phyloP scores from a whole-genome alignment of 1,284 basidiomycete genomes.

The Cutaneotrichosporon sp. region DNA sequence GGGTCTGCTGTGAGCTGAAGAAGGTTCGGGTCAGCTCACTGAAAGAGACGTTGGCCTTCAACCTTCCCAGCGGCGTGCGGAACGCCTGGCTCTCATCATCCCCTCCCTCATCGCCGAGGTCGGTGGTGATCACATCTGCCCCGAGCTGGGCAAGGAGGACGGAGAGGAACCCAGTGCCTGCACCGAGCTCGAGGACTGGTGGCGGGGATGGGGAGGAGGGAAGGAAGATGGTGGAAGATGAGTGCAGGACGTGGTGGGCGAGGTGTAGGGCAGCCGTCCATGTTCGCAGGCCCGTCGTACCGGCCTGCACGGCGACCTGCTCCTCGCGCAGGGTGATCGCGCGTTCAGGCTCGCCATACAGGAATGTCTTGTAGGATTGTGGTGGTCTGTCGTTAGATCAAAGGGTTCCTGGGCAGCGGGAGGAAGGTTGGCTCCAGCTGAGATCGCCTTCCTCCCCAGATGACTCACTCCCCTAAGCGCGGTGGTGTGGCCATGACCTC shows the following conservation, averaged over 20 bases:
- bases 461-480: conserved; percentile 12
- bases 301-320: conserved; percentile 52
- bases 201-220: background rate
- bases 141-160: conserved; percentile 44
- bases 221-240: background rate
- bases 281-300: conserved; percentile 53
- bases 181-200: conserved; percentile 48
- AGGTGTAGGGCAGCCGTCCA: conserved; percentile 43
- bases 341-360: conserved; percentile 32
- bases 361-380: conserved; percentile 51
- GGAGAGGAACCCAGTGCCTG: conserved; percentile 52
- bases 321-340: conserved; percentile 51
- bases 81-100: conserved; percentile 50
- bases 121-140: conserved; percentile 72
- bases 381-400: conserved; percentile 31
- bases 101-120: conserved; percentile 52
- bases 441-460: background rate
- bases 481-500: conserved; percentile 32
- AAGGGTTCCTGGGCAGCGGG: background rate
- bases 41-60: conserved; percentile 39
- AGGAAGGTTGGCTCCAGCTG: background rate
- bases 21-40: conserved; percentile 34
- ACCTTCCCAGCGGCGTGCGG: conserved; percentile 37
- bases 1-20: background rate
- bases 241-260: conserved; percentile 42